Base-by-base conservation (phyloP, 805 yeast species). In the Ogataea sp. region DNA sequence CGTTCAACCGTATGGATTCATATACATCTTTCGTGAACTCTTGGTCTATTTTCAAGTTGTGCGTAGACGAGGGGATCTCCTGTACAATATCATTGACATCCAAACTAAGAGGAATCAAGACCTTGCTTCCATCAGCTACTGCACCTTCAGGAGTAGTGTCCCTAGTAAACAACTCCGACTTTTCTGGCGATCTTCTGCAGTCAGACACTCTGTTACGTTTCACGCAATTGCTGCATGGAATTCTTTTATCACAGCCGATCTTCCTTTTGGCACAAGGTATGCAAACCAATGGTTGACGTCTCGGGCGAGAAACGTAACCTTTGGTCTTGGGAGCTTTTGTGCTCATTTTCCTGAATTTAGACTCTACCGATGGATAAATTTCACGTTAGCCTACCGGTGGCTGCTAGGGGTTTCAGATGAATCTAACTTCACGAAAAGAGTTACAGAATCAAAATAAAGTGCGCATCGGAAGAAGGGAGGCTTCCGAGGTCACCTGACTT, bases 181-280 rank as follows among this genome's bases (percentile, higher is more conserved):
- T 15, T 20, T 31, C 34, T 26, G 10, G 4, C 4, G n/a, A 10
- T 15, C 37, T 24, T 20, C 14, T 17, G 17, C 37, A 35, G 9
- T 25, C 31, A 13, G 4, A 20, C 3, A 20, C 21, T n/a, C 40
- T 43, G 32, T 45, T 42, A 23, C 55, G 36, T 20, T 43, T 40
- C 8, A 44, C 34, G 36, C 57, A 52, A 21, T 46, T 51, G 2
- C 23, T 37, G 30, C 56, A 53, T 3, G 57, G 57, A 5, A 50
- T 38, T 8, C 43, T 39, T 43, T 52, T 52, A 38, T 52, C 53
- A 32, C 57, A 52, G 23, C 42, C 46, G 26, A 52, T 54, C 21
- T 52, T 52, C 20, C 57, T 39, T 15, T 39, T 32, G 2, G 53
- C 37, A 33, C 57, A 52, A 15, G 42, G 51, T 6, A 47, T 31